These are phyloP conservation scores for Alternaria gansuensis DNA, from an alignment of 2,329 filamentous ascomycete species.

Conservation along the genomic window DNA sequence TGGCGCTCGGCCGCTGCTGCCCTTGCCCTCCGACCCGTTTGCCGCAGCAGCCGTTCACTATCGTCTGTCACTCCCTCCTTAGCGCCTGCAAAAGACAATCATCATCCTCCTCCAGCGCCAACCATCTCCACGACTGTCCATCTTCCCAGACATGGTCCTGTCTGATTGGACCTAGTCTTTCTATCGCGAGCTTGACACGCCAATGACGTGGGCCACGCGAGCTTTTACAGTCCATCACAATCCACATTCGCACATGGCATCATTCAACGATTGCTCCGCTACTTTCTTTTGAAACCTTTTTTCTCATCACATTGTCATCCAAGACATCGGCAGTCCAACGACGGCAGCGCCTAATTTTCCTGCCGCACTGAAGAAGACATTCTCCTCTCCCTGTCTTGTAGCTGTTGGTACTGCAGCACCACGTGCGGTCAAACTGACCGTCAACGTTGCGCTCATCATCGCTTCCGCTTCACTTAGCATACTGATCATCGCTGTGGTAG, in stretches of 20 bases:
- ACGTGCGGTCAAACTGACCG: neutral
- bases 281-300: conserved; percentile 3
- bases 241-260: neutral
- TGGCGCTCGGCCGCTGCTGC: conserved; percentile 20
- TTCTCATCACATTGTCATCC: conserved; percentile 2
- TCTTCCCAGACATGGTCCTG: conserved; percentile 13
- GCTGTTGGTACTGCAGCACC: conserved; percentile 4
- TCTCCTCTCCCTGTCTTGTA: neutral
- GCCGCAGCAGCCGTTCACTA: conserved; percentile 24
- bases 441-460: neutral
- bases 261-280: conserved; percentile 4
- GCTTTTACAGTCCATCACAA: conserved; percentile 6
- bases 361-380: conserved; percentile 2
- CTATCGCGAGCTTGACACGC: conserved; percentile 7
- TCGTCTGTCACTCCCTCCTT: conserved; percentile 14
- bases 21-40: conserved; percentile 25
- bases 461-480: conserved; percentile 6
- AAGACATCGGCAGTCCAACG: neutral
- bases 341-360: neutral
- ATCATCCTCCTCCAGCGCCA: conserved; percentile 13
- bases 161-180: conserved; percentile 7
- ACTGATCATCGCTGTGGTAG: conserved; percentile 5
- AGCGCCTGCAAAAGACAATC: conserved; percentile 14
- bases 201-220: conserved; percentile 23
- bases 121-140: conserved; percentile 13